Base-by-base conservation (phyloP, 805 yeast genomes). In the Monosporozyma aquatica region DNA sequence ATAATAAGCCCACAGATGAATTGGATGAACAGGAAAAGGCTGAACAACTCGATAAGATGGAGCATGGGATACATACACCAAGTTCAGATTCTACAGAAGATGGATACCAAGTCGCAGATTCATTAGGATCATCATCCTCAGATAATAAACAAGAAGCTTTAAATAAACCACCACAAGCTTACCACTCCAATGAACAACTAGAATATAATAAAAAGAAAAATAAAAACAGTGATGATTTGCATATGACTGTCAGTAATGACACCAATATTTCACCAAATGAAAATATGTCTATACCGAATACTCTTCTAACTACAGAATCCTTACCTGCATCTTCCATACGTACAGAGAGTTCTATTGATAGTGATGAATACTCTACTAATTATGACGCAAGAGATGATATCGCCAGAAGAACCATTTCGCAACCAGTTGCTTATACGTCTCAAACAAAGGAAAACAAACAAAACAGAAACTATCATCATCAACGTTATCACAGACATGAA, bases 351-450 rank as follows among this genome's bases (percentile, higher is more conserved):
- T 30, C 46, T 6, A 43, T 44, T 9, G 40, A 42, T 28, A 32
- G 38, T 43, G 36, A 24, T 7, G 37, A 24, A 24, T 15, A 27
- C 13, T 23, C 39, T 8, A 43, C 38, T 2, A 34, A 40, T 21
- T 24, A 26, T 41, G 33, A 13, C 14, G 24, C 32, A 13, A 26
- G 24, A 10, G 38, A 25, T 9, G 37, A 43, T 18, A 18, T 25
- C 3, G 37, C 49, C 10, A 42, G 48, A 22, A 43, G 51, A 18
- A 50, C 51, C 6, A 22, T 40, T 29, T 50, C 53, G 24, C 57
- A 50, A 42, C 57, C 56, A 10, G 43, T 53, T 6, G 59, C 60
- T 20, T 56, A 47, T 29, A 55, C 59, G 1, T 39, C 41, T 11
- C 42, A 32, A 27, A 24, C 36, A 13, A 17, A 30, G 11, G 32